Evolutionary conservation across 2,329 filamentous ascomycete species (phyloP).

Genomic region (Albifimbria verrucaria): DNA sequence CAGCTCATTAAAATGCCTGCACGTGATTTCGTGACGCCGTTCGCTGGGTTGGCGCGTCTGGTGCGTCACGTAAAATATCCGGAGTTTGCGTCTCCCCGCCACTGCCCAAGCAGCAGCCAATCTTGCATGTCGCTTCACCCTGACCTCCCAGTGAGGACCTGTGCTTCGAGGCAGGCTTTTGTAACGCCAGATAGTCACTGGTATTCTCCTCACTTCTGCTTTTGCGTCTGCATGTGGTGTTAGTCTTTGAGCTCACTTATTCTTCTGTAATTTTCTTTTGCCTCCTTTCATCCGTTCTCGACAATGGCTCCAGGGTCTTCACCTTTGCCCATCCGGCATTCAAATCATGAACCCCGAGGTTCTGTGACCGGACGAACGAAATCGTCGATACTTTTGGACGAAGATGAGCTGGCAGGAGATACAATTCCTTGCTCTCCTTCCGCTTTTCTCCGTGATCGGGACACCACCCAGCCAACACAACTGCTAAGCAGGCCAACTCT

Average conservation of each 20-base stretch:
- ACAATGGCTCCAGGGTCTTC: conserved; percentile 27
- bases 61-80: conserved; percentile 11
- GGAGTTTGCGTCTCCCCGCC: conserved; percentile 8
- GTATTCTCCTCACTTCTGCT: neutral
- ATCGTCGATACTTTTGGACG: conserved; percentile 29
- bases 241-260: conserved; percentile 8
- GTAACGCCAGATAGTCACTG: neutral
- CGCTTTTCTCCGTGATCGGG: conserved; percentile 27
- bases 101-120: neutral
- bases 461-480: conserved; percentile 44
- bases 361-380: conserved; percentile 21
- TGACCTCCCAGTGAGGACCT: neutral
- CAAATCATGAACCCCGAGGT: conserved; percentile 22
- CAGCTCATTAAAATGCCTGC: neutral
- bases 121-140: neutral
- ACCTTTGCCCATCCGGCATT: conserved; percentile 26
- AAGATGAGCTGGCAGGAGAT: conserved; percentile 42
- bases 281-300: conserved; percentile 1
- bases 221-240: neutral
- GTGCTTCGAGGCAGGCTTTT: neutral
- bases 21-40: conserved; percentile 23
- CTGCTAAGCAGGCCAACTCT: conserved; percentile 39
- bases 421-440: conserved; percentile 44
- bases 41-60: conserved; percentile 11
- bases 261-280: conserved; percentile 4